Base-by-base conservation (phyloP, 139 green algal species). In the Eudorina sp. region DNA sequence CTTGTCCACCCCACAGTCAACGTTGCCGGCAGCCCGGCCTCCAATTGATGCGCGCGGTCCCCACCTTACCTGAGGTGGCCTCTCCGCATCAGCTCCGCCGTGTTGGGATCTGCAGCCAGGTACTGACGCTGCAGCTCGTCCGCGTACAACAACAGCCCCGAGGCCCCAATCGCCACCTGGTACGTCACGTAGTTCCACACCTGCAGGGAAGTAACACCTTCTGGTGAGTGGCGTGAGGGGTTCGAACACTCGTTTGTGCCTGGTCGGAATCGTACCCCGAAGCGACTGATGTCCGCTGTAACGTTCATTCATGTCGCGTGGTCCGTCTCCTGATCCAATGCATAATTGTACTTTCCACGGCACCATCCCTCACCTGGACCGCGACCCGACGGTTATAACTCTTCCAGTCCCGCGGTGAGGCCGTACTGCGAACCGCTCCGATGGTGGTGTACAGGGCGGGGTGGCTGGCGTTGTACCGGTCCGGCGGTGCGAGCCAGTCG, bases 91-190 rank as follows among this genome's bases (percentile, higher is more conserved):
- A 82, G 46, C 74, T 40, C n/a, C 41, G 23, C n/a, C 23, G n/a
- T 11, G 11, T 46, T 27, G 7, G 23, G 27, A n/a, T 36, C 25
- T 2, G 29, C 11, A 11, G 19, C 1, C 48, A 83, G 48, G 31
- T 66, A 69, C 31, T 34, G 16, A 18, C 48, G 48, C 21, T 4
- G 13, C 31, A 68, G 75, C 34, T 68, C 34, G 48, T 83, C 75
- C 48, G 75, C 34, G 75, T 83, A 83, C 48, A 83, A 48, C 75
- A 83, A 48, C 48, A 83, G 31, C 34, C 75, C 75, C 48, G 48
- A 31, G 2, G 21, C 31, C 3, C 75, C 75, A 18, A 36, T 29
- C 18, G 51, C 48, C 16, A 83, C 11, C 41, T 83, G 75, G 75
- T 83, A 83, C 31, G 31, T 43, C 48, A 83, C 29, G 51, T 83